Evolutionary conservation across 139 green algal genomes (phyloP).

Genomic region (Closterium sp.): DNA sequence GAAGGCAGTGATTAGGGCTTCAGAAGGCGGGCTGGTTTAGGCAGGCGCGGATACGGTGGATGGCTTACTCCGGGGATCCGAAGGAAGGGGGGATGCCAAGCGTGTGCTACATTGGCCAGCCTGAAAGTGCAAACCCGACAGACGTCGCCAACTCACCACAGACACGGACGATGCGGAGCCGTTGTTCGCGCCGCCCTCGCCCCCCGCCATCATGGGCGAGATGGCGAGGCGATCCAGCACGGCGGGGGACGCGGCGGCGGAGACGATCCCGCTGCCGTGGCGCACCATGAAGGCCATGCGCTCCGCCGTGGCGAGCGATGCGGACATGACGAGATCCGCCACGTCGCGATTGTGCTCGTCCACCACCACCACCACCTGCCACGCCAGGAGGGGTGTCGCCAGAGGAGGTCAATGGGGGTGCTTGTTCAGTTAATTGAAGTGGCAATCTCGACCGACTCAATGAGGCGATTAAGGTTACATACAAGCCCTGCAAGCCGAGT

Average conservation of each 20-base stretch:
- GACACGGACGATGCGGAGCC: constrained; percentile 92
- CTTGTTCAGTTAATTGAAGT: too few species aligned
- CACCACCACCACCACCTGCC: constrained; percentile 85
- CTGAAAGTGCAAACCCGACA: not conserved
- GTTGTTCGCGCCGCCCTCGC: constrained; percentile 83
- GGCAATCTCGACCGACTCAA: too few species aligned
- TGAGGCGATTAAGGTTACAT: not conserved
- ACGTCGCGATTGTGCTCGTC: constrained; percentile 95
- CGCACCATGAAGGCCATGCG: constrained; percentile 77
- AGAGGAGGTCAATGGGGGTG: too few species aligned
- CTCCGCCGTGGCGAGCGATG: constrained; percentile 64
- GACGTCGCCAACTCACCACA: not conserved
- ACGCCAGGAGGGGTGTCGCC: not conserved
- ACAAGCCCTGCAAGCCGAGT: not conserved
- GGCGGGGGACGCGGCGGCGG: constrained; percentile 63
- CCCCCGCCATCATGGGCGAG: constrained; percentile 85
- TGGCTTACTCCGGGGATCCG: too few species aligned
- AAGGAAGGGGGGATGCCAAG: too few species aligned
- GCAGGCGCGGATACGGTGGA: too few species aligned
- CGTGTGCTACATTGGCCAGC: too few species aligned
- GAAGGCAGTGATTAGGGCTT: too few species aligned
- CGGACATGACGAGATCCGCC: constrained; percentile 93
- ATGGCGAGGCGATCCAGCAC: constrained; percentile 76
- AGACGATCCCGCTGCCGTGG: constrained; percentile 84
- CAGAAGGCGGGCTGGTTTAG: too few species aligned